These are phyloP conservation scores for Tolypocladium sp. DNA, from an alignment of 2,329 filamentous ascomycete genomes.

Conservation along the genomic window DNA sequence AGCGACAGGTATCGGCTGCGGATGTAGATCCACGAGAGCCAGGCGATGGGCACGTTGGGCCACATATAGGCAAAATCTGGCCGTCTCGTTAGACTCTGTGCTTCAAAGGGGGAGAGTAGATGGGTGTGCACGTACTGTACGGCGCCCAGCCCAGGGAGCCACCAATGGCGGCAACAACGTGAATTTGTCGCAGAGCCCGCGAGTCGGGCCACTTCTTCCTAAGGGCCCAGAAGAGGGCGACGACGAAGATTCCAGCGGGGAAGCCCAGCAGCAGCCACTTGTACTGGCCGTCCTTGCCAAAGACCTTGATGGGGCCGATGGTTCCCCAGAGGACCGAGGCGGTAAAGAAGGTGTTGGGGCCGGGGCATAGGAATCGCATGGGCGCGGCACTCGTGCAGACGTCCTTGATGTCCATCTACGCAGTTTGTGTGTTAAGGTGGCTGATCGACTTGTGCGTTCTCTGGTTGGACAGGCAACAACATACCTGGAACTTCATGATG, in stretches of 20 bases:
- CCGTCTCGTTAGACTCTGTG: neutral
- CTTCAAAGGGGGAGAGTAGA: neutral
- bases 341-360: conserved; percentile 27
- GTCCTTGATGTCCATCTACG: conserved; percentile 19
- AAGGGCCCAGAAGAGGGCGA: conserved; percentile 25
- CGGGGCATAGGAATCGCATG: conserved; percentile 26
- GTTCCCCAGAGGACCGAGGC: conserved; percentile 31
- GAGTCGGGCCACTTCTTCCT: conserved; percentile 21
- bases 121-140: conserved; percentile 20
- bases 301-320: conserved; percentile 27
- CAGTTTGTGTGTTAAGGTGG: neutral
- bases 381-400: conserved; percentile 27
- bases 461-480: neutral
- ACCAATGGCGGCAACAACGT: conserved; percentile 31
- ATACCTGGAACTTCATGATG: conserved; percentile 27
- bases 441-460: neutral
- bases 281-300: conserved; percentile 24
- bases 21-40: conserved; percentile 37
- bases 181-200: conserved; percentile 26
- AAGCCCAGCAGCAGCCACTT: conserved; percentile 29
- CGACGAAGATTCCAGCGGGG: conserved; percentile 25
- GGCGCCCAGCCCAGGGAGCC: conserved; percentile 31
- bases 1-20: conserved; percentile 33
- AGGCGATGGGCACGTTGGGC: conserved; percentile 37
- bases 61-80: conserved; percentile 30